Evolutionary conservation across 1,284 basidiomycete species (phyloP).

Genomic region (Tausonia pullulans): DNA sequence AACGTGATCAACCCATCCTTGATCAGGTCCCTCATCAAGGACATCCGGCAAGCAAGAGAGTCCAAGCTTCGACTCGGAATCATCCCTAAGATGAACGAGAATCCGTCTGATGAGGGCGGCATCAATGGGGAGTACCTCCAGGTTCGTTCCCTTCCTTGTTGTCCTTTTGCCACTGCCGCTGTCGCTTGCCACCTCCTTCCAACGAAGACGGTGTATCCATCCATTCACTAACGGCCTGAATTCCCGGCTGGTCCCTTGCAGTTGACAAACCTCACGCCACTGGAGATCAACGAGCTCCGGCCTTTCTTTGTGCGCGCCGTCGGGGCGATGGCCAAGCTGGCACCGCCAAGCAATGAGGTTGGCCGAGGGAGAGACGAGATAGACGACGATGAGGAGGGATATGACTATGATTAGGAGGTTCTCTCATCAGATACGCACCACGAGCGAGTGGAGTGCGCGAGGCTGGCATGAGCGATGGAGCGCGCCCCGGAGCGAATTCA

Average conservation of each 20-base stretch:
- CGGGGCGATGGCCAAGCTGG: constrained; percentile 43
- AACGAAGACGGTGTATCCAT: too few species aligned
- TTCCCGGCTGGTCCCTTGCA: constrained; percentile 29
- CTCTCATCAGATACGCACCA: too few species aligned
- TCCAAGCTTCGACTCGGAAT: constrained; percentile 83
- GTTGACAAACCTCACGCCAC: constrained; percentile 74
- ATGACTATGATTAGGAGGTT: too few species aligned
- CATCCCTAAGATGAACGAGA: constrained; percentile 50
- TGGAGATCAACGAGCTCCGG: constrained; percentile 86
- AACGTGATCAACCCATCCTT: constrained; percentile 73
- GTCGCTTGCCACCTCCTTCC: background rate
- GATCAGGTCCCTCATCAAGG: constrained; percentile 75
- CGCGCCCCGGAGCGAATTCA: too few species aligned
- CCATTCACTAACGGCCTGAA: background rate
- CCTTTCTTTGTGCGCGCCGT: constrained; percentile 79
- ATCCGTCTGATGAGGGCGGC: constrained; percentile 38
- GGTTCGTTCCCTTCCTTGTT: constrained; percentile 36
- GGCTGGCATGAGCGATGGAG: too few species aligned
- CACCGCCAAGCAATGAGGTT: background rate
- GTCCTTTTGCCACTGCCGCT: background rate
- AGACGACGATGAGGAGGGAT: too few species aligned
- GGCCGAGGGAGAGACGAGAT: too few species aligned
- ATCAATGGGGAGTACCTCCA: constrained; percentile 46
- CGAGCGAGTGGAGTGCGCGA: too few species aligned
- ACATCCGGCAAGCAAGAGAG: constrained; percentile 86